Percentiles rank a stretch among this genome's conserved stretches.
These are phyloP conservation scores for Paxillus rubicundulus DNA, from an alignment of 768 basidiomycete genomes.

Conservation along the genomic window DNA sequence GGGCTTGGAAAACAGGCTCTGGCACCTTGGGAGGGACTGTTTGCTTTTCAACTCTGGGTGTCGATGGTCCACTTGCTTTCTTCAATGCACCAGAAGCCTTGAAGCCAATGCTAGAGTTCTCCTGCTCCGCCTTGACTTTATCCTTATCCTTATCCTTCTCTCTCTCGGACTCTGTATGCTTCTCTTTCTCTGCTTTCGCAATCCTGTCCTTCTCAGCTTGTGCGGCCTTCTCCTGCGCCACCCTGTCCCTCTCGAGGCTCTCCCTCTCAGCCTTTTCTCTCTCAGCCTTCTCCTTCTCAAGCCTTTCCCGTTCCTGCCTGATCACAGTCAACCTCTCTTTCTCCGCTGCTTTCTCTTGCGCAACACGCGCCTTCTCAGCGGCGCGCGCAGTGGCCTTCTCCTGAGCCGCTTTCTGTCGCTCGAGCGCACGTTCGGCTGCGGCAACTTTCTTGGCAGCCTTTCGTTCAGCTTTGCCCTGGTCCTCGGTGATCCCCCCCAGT, in stretches of 20 bases:
- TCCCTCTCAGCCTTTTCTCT: constrained; percentile 40
- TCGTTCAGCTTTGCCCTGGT: constrained; percentile 55
- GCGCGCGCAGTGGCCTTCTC: constrained; percentile 54
- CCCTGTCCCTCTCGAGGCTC: constrained; percentile 38
- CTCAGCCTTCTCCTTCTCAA: too few species aligned
- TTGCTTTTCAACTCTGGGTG: constrained; percentile 17
- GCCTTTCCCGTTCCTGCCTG: constrained; percentile 41
- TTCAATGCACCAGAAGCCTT: constrained; percentile 21
- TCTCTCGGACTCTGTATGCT: constrained; percentile 24
- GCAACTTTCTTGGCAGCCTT: constrained; percentile 66
- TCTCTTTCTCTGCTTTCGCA: constrained; percentile 34
- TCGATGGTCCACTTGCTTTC: constrained; percentile 5
- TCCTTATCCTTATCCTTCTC: constrained; percentile 26
- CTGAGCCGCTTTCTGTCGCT: constrained; percentile 53
- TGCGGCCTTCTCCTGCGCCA: constrained; percentile 30
- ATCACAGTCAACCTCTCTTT: constrained; percentile 45
- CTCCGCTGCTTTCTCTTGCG: constrained; percentile 53
- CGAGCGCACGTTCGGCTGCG: constrained; percentile 59
- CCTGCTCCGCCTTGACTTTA: constrained; percentile 26
- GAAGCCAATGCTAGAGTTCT: constrained; percentile 21
- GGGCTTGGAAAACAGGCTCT: constrained; percentile 56
- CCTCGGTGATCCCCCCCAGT: constrained; percentile 37
- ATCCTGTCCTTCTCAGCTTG: constrained; percentile 37
- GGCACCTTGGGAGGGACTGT: constrained; percentile 16
- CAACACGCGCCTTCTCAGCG: constrained; percentile 52